A percentile compares a stretch with the other conserved stretches of the same genome.
These are phyloP conservation scores for Oryza officinalis DNA, from an alignment of 176 grass and related monocot genomes.

Conservation along the genomic window DNA sequence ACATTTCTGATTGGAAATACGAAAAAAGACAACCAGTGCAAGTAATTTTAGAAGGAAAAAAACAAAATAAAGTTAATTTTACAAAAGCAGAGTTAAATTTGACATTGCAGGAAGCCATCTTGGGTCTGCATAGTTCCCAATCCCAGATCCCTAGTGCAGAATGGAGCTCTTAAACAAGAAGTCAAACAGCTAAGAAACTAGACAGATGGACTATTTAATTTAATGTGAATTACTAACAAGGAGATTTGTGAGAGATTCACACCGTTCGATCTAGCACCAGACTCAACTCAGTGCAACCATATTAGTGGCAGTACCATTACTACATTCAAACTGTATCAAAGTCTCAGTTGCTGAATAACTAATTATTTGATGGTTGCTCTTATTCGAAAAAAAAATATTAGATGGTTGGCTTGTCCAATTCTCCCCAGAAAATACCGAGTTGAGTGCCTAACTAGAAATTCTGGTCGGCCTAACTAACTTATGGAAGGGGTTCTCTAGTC, in stretches of 20 bases:
- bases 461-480: background rate
- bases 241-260: background rate
- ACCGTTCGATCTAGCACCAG: background rate
- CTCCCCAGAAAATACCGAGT: background rate
- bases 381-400: background rate
- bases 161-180: background rate
- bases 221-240: background rate
- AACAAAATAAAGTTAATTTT: slow-evolving; percentile 3
- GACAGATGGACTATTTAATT: slow-evolving; percentile 17
- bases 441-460: slow-evolving; percentile 1
- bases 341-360: background rate
- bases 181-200: background rate
- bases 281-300: background rate
- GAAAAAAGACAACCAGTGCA: background rate
- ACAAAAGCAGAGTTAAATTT: background rate
- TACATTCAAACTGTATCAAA: background rate
- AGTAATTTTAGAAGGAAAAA: background rate
- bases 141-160: background rate
- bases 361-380: slow-evolving; percentile 4
- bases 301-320: background rate
- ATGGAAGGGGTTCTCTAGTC: background rate
- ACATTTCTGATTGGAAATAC: background rate
- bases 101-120: slow-evolving; percentile 2
- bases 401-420: slow-evolving; percentile 10
- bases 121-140: background rate